Base-by-base conservation (phyloP, 2,329 filamentous ascomycete species). In the Calonectria pseudoreteaudii region DNA sequence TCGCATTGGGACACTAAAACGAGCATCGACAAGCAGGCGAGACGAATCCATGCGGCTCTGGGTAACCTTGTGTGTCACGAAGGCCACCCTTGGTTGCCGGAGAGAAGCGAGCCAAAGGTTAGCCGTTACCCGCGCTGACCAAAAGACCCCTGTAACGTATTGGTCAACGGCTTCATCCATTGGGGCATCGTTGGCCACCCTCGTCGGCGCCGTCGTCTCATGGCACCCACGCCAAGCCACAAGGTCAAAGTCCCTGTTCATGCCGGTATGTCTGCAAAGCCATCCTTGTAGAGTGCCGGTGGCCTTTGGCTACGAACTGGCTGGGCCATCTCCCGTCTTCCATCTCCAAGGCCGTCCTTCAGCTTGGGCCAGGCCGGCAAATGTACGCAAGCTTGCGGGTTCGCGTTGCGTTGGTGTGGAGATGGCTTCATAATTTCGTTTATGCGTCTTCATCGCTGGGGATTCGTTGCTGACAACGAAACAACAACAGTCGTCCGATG, bases 161-260 rank as follows among this genome's bases (percentile, higher is more conserved):
- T 60, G 56, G 56, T 60, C 56, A 60, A 60, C 56, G 9, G 36
- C 56, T 60, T 60, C 34, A 28, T 60, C 34, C 38, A 60, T 60
- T 38, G 34, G 23, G 56, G 56, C n/a, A 20, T 34, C 34, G 56
- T 28, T 60, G 56, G n/a, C 28, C 20, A 36, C 31, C 56, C 30
- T 23, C 34, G 30, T 38, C 56, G 34, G 20, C 56, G 56, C 56
- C 56, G 34, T 60, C 56, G 56, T 60, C 34, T 60, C 56, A 60
- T 60, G 56, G 56, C 56, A 34, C 56, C 56, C 56, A 60, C 56
- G 56, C 56, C 56, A 60, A 60, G 56, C 56, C 34, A 38, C 56
- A 60, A 34, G 56, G 52, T 56, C n/a, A 56, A 16, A 56, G 52
- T 56, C 56, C 56, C 13, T 60, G 56, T 41, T 60, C 56, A 60